These are phyloP conservation scores for Cryphonectria naterciae DNA, from an alignment of 2,329 filamentous ascomycete species.

Conservation along the genomic window DNA sequence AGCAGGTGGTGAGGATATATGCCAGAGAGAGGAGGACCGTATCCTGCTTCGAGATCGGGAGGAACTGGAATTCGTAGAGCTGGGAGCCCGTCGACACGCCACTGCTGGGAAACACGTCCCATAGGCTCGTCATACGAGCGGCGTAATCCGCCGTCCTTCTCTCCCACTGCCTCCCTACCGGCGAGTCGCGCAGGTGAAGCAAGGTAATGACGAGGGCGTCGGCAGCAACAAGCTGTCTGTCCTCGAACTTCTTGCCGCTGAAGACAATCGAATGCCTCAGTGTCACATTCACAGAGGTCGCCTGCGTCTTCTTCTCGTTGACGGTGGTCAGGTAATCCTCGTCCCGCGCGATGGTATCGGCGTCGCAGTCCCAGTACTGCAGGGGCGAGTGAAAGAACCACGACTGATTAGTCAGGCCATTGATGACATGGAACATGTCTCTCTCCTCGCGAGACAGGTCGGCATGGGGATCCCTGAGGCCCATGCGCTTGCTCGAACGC, in stretches of 20 bases:
- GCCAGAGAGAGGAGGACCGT: conserved; percentile 65
- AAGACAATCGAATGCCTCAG: conserved; percentile 80
- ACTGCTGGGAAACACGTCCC: conserved; percentile 67
- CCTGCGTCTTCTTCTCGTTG: conserved; percentile 64
- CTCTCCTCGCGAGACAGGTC: conserved; percentile 51
- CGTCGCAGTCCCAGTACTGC: conserved; percentile 78
- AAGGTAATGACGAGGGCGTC: conserved; percentile 80
- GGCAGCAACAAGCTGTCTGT: conserved; percentile 68
- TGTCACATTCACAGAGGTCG: conserved; percentile 73
- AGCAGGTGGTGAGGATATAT: conserved; percentile 66
- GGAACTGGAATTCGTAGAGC: conserved; percentile 79
- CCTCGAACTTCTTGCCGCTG: conserved; percentile 76
- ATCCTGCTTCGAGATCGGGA: conserved; percentile 71
- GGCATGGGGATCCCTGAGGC: conserved; percentile 35
- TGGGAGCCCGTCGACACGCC: conserved; percentile 59
- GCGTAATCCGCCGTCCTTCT: conserved; percentile 59
- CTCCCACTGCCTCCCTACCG: conserved; percentile 69
- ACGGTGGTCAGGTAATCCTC: conserved; percentile 69
- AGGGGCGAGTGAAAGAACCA: conserved; percentile 85
- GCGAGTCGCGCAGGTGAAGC: conserved; percentile 68
- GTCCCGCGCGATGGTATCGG: conserved; percentile 61
- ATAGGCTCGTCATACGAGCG: conserved; percentile 53
- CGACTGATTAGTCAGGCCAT: conserved; percentile 63
- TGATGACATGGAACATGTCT: conserved; percentile 61
- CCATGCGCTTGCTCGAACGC: conserved; percentile 37